These are phyloP conservation scores for Meyerozyma sp. DNA, from an alignment of 1,139 yeast genomes.

Conservation along the genomic window DNA sequence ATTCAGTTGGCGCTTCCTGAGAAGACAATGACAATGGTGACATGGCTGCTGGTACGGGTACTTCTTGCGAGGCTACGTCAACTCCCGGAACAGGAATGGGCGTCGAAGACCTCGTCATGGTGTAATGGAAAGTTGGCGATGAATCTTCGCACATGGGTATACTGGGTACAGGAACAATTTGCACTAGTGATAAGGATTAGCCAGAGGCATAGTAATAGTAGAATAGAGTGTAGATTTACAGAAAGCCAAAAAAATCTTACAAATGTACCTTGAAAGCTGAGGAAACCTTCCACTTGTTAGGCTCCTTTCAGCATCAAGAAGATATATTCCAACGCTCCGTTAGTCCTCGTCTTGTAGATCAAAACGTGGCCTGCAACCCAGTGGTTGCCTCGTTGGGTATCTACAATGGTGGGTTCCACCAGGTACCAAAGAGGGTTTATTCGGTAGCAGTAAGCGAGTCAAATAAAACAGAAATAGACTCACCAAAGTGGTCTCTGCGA, in stretches of 20 bases:
- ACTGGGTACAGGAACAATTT: background rate
- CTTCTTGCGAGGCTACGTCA: background rate
- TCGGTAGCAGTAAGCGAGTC: conserved; percentile 74
- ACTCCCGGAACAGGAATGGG: conserved; percentile 1
- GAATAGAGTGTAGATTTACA: background rate
- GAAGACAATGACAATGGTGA: conserved; percentile 26
- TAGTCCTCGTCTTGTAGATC: conserved; percentile 39
- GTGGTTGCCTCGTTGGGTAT: conserved; percentile 54
- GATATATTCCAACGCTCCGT: conserved; percentile 52
- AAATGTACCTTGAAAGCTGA: background rate
- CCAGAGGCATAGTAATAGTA: background rate
- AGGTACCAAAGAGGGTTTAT: conserved; percentile 11
- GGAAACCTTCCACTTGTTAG: background rate
- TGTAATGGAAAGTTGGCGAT: background rate
- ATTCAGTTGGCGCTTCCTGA: conserved; percentile 11
- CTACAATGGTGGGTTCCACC: background rate
- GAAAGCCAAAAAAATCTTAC: background rate
- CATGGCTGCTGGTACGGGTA: conserved; percentile 16
- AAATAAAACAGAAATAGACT: conserved; percentile 85
- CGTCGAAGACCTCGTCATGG: background rate
- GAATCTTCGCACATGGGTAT: background rate
- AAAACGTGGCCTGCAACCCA: conserved; percentile 51
- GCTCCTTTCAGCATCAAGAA: background rate
- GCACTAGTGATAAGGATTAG: background rate
- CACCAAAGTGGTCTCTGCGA: conserved; percentile 97